Conservation (phyloP, 1,284 basidiomycete genomes). For the Melanopsichium pennsylvanicum region DNA sequence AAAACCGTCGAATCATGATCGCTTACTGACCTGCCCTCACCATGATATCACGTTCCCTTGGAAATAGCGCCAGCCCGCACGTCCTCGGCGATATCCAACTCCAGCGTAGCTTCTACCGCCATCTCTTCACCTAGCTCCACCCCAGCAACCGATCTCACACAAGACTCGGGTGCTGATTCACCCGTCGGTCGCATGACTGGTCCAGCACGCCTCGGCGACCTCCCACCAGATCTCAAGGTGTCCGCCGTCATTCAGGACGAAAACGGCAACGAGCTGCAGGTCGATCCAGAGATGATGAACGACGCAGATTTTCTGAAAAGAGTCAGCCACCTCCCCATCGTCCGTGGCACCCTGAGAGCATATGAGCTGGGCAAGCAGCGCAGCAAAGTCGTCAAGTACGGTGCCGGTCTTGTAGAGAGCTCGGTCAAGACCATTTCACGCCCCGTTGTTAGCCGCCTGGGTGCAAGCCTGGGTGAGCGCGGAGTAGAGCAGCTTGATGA, state of each 20-base stretch:
- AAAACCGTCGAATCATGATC: background rate
- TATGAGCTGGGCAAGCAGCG: slow-evolving; percentile 81
- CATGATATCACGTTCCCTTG: no score
- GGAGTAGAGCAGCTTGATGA: slow-evolving; percentile 77
- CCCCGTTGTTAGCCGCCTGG: slow-evolving; percentile 80
- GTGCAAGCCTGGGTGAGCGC: slow-evolving; percentile 69
- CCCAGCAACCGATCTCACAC: slow-evolving; percentile 49
- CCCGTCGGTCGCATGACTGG: slow-evolving; percentile 23
- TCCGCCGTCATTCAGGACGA: slow-evolving; percentile 57
- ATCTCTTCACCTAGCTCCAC: slow-evolving; percentile 56
- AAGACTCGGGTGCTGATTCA: slow-evolving; percentile 39
- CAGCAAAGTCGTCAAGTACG: slow-evolving; percentile 84
- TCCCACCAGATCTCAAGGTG: slow-evolving; percentile 56
- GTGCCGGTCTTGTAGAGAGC: slow-evolving; percentile 85
- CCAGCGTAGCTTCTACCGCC: slow-evolving; percentile 50
- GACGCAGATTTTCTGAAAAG: slow-evolving; percentile 55
- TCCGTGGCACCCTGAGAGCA: slow-evolving; percentile 75
- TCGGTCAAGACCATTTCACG: slow-evolving; percentile 81
- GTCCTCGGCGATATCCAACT: slow-evolving; percentile 48
- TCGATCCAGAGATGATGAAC: slow-evolving; percentile 56
- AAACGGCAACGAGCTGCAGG: slow-evolving; percentile 51
- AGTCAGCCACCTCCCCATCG: slow-evolving; percentile 68
- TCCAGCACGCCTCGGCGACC: slow-evolving; percentile 44
- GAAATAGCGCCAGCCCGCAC: slow-evolving; percentile 24
- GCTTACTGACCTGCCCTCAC: background rate